Conservation (phyloP, 2,329 filamentous ascomycete species). For the Cladobotryum mycophilum region DNA sequence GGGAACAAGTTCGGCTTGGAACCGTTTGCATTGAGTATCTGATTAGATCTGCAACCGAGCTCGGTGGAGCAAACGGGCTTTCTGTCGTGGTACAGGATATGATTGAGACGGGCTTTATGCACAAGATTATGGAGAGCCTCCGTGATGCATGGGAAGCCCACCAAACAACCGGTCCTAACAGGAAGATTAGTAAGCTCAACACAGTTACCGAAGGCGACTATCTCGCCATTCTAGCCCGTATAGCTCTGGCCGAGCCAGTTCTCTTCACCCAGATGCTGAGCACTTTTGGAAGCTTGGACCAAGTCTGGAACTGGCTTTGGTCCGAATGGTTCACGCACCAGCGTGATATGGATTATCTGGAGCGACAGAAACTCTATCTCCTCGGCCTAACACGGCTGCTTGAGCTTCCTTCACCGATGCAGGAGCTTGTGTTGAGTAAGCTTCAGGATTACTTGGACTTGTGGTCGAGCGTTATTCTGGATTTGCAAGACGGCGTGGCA, state of each 20-base stretch:
- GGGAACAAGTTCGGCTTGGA: slow-evolving; percentile 53
- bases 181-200: slow-evolving; percentile 61
- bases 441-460: slow-evolving; percentile 69
- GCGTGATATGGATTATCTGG: slow-evolving; percentile 59
- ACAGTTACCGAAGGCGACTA: slow-evolving; percentile 78
- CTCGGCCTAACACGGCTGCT: slow-evolving; percentile 67
- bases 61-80: slow-evolving; percentile 57
- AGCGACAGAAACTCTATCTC: slow-evolving; percentile 64
- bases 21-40: slow-evolving; percentile 58
- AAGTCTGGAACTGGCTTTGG: slow-evolving; percentile 54
- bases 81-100: slow-evolving; percentile 60
- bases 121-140: slow-evolving; percentile 58
- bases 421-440: slow-evolving; percentile 50
- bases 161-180: slow-evolving; percentile 76
- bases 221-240: slow-evolving; percentile 72
- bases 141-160: slow-evolving; percentile 66
- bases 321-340: slow-evolving; percentile 63
- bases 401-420: slow-evolving; percentile 53
- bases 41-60: slow-evolving; percentile 54
- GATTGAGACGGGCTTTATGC: slow-evolving; percentile 55
- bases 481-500: slow-evolving; percentile 56
- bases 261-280: slow-evolving; percentile 57
- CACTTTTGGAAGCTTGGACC: slow-evolving; percentile 39
- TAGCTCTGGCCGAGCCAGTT: slow-evolving; percentile 65
- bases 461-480: slow-evolving; percentile 65